These are phyloP conservation scores for Ochromonas danica DNA, from an alignment of 108 stramenopile genomes.

Conservation along the genomic window DNA sequence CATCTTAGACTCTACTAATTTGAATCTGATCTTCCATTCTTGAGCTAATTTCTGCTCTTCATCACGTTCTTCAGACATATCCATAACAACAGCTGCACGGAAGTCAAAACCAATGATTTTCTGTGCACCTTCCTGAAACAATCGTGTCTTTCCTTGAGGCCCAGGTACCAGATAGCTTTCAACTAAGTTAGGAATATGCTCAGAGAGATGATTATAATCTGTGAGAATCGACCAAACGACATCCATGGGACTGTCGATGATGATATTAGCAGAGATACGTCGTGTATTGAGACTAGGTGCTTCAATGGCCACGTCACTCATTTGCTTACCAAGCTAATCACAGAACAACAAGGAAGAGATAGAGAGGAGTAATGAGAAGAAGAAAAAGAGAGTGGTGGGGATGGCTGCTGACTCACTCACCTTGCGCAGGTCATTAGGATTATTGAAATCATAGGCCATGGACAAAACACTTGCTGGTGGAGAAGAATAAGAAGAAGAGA, in stretches of 20 bases:
- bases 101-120: constrained; percentile 89
- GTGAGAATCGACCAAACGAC: constrained; percentile 81
- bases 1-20: constrained; percentile 76
- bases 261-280: constrained; percentile 72
- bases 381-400: too few species aligned
- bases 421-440: too few species aligned
- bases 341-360: too few species aligned
- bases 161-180: constrained; percentile 61
- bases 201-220: constrained; percentile 74
- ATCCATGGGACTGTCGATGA: constrained; percentile 61
- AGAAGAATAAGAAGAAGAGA: too few species aligned
- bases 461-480: too few species aligned
- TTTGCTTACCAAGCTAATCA: too few species aligned
- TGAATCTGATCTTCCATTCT: constrained; percentile 65
- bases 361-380: too few species aligned
- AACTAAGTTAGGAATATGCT: constrained; percentile 81
- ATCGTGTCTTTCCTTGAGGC: constrained; percentile 41
- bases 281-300: constrained; percentile 73
- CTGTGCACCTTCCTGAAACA: constrained; percentile 85
- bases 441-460: too few species aligned
- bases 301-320: constrained; percentile 71
- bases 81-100: constrained; percentile 78
- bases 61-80: constrained; percentile 71
- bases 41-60: constrained; percentile 44
- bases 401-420: too few species aligned